phyloP scores from a whole-genome alignment of 106 monocot species.

The Vanilla planifolia region DNA sequence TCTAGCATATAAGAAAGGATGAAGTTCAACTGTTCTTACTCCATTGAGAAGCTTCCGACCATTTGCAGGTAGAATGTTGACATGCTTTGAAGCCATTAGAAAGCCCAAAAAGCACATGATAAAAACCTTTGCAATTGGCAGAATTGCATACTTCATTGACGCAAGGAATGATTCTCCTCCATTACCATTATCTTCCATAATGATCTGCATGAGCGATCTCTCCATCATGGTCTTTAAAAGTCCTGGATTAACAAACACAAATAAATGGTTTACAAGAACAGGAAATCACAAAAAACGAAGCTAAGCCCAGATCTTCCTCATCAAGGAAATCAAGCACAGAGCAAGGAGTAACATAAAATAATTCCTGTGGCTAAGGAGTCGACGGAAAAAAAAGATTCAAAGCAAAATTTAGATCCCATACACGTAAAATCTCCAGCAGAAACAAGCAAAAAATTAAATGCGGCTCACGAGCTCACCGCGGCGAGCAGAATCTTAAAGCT shows the following conservation, averaged over 20 bases:
- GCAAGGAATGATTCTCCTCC: slow-evolving; percentile 49
- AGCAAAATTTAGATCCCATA: not conserved
- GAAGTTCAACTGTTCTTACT: slow-evolving; percentile 30
- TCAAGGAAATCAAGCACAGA: not conserved
- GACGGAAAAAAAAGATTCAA: not conserved
- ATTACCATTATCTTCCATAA: slow-evolving; percentile 26
- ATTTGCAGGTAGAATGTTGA: slow-evolving; percentile 77
- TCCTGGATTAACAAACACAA: not conserved
- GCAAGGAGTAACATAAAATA: not conserved
- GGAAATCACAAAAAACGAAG: not conserved
- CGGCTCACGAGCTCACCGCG: not conserved
- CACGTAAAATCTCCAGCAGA: not conserved
- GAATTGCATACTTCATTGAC: slow-evolving; percentile 60
- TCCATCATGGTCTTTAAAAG: slow-evolving; percentile 24
- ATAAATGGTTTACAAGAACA: not conserved
- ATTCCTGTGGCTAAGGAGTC: not conserved
- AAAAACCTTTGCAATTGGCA: slow-evolving; percentile 87
- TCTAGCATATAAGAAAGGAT: no score
- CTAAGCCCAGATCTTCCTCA: not conserved
- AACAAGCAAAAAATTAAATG: slow-evolving; percentile 1
- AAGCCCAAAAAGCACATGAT: slow-evolving; percentile 86
- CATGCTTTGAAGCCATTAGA: slow-evolving; percentile 84
- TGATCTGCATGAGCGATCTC: slow-evolving; percentile 30
- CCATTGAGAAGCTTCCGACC: slow-evolving; percentile 95
- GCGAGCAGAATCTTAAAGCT: not conserved